These are phyloP conservation scores for Inonotus hispidus DNA, from an alignment of 1,284 basidiomycete species.

Conservation along the genomic window DNA sequence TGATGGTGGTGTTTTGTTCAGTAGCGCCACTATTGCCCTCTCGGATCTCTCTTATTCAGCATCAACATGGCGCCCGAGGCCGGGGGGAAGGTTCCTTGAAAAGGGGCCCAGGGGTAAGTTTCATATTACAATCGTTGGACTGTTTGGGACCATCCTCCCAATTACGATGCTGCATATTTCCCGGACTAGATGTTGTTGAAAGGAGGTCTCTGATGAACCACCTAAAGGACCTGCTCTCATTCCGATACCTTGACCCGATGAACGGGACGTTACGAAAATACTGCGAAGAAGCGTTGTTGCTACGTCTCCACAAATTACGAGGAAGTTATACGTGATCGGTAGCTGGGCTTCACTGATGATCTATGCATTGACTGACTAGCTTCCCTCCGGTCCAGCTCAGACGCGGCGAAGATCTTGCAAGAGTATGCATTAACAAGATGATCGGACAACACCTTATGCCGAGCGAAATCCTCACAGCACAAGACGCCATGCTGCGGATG, in stretches of 20 bases:
- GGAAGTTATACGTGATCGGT: conserved; percentile 77
- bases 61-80: conserved; percentile 37
- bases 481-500: conserved; percentile 82
- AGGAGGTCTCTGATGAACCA: conserved; percentile 88
- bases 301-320: conserved; percentile 84
- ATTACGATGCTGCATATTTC: background rate
- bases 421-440: conserved; percentile 91
- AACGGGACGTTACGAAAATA: conserved; percentile 88
- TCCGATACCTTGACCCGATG: conserved; percentile 97
- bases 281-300: conserved; percentile 84
- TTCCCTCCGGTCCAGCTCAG: conserved; percentile 27
- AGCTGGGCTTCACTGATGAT: conserved; percentile 27
- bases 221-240: conserved; percentile 89
- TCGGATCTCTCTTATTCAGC: conserved; percentile 67
- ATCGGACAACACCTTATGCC: conserved; percentile 53
- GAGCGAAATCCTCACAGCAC: conserved; percentile 48
- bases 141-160: background rate
- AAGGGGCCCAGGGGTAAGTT: conserved; percentile 72
- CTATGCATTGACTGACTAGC: background rate
- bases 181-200: conserved; percentile 86
- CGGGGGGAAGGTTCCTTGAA: conserved; percentile 68
- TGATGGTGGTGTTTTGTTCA: conserved; percentile 31
- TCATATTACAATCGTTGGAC: background rate
- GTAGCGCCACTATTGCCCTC: conserved; percentile 75
- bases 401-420: conserved; percentile 63